These are phyloP conservation scores for Aquilaria yunnanensis DNA, from an alignment of 345 rosid genomes.

Conservation along the genomic window DNA sequence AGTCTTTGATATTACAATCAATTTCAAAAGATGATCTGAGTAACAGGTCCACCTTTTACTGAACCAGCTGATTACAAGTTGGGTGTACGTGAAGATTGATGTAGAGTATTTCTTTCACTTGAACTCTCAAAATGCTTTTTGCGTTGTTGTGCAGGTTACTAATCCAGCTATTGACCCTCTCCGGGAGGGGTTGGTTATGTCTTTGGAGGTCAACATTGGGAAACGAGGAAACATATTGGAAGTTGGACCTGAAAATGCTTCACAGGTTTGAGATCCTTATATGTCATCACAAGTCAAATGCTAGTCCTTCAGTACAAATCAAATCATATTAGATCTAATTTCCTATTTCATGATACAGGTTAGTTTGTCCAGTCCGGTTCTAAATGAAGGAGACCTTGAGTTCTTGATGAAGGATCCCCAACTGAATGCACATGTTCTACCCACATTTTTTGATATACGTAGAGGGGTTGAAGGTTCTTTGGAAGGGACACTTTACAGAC, in stretches of 20 bases:
- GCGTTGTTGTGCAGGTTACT: conserved; percentile 55
- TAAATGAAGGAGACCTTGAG: conserved; percentile 89
- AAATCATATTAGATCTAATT: not conserved
- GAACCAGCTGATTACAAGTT: too few relatives aligned
- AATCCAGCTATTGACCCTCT: conserved; percentile 99
- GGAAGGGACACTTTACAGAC: conserved; percentile 55
- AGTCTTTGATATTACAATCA: too few relatives aligned
- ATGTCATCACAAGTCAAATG: conserved; percentile 10
- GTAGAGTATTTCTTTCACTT: not conserved
- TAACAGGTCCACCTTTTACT: too few relatives aligned
- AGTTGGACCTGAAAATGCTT: conserved; percentile 93
- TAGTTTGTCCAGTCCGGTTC: conserved; percentile 72
- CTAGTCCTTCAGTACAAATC: not conserved
- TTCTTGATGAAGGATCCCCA: conserved; percentile 60
- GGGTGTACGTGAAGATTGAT: not conserved
- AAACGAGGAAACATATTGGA: conserved; percentile 90
- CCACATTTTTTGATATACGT: conserved; percentile 79
- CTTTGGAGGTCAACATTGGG: conserved; percentile 93
- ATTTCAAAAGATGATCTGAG: too few relatives aligned
- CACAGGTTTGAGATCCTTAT: conserved; percentile 48
- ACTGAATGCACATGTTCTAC: conserved; percentile 61
- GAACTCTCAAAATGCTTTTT: conserved; percentile 7
- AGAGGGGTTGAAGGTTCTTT: conserved; percentile 93
- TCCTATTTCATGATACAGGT: conserved; percentile 39
- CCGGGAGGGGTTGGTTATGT: conserved; percentile 97